Percentiles rank a stretch among this genome's conserved stretches.
Conservation (phyloP, 192 early-diverging fungal species). For the Chytriomyces sp. region DNA sequence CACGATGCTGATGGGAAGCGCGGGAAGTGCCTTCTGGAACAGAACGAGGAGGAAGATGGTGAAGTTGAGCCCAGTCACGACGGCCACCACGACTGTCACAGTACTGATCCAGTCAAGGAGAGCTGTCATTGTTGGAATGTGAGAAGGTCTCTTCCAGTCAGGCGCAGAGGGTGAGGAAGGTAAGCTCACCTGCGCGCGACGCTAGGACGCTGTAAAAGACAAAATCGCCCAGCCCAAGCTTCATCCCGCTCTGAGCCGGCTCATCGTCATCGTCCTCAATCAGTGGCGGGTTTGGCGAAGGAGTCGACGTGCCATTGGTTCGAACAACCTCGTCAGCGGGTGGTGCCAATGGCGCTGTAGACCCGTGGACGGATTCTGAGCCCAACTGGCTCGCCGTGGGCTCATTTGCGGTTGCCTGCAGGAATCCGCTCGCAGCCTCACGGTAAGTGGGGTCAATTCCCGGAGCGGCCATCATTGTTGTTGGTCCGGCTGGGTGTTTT, state of each 20-base stretch:
- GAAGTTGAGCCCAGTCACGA: constrained; percentile 76
- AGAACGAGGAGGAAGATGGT: constrained; percentile 85
- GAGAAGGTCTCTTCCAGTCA: neutral
- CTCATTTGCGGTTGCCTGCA: constrained; percentile 8
- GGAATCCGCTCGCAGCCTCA: neutral
- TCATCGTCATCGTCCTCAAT: constrained; percentile 38
- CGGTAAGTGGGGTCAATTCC: neutral
- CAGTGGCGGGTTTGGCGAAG: neutral
- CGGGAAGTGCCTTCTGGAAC: constrained; percentile 79
- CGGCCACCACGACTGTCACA: constrained; percentile 72
- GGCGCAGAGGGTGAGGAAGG: neutral
- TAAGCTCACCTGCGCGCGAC: constrained; percentile 68
- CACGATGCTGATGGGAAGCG: constrained; percentile 81
- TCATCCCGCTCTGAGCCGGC: constrained; percentile 68
- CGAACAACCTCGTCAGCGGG: neutral
- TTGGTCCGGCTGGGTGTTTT: constrained; percentile 7
- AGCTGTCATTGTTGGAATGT: constrained; percentile 36
- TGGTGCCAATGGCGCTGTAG: neutral
- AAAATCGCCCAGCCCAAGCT: constrained; percentile 86
- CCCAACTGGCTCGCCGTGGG: neutral
- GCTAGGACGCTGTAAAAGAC: constrained; percentile 87
- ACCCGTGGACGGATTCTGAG: neutral
- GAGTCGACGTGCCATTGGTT: neutral
- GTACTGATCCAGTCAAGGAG: constrained; percentile 84
- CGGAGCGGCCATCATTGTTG: constrained; percentile 73